These are phyloP conservation scores for Bruguiera parviflora DNA, from an alignment of 345 rosid species.

Conservation along the genomic window DNA sequence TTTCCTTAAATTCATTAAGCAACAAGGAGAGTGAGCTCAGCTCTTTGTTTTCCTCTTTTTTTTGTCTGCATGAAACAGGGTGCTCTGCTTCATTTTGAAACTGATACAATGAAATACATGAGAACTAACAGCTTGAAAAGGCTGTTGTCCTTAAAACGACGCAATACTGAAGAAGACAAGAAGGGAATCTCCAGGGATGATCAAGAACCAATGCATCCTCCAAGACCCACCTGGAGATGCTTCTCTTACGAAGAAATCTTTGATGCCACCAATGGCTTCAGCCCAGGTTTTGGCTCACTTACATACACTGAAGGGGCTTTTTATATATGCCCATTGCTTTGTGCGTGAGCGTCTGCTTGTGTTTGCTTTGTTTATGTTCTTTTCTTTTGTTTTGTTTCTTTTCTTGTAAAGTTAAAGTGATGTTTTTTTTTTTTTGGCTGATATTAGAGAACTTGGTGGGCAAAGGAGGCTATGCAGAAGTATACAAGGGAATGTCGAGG, in stretches of 20 bases:
- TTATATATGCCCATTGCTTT: too few species aligned
- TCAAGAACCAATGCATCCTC: slow-evolving; percentile 30
- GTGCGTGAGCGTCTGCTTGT: slow-evolving; percentile 9
- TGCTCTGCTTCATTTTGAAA: slow-evolving; percentile 12
- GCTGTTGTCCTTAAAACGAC: slow-evolving; percentile 65
- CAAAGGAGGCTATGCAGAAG: slow-evolving; percentile 90
- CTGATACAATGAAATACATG: slow-evolving; percentile 64
- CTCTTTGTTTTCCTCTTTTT: neutral
- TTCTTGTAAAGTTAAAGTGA: neutral
- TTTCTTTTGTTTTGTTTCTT: neutral
- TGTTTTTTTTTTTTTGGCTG: slow-evolving; percentile 5
- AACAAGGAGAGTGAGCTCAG: neutral
- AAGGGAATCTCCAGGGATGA: slow-evolving; percentile 27
- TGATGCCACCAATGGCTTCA: slow-evolving; percentile 64
- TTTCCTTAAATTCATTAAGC: slow-evolving; percentile 1
- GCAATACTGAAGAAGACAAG: slow-evolving; percentile 42
- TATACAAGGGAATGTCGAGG: slow-evolving; percentile 57
- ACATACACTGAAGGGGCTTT: slow-evolving; percentile 27
- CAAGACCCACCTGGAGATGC: slow-evolving; percentile 88
- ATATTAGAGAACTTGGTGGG: slow-evolving; percentile 65
- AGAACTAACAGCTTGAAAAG: slow-evolving; percentile 78
- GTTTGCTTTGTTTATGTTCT: neutral
- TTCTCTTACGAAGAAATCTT: slow-evolving; percentile 77
- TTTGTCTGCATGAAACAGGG: slow-evolving; percentile 27
- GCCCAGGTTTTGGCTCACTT: slow-evolving; percentile 44